phyloP scores from a whole-genome alignment of 2,329 filamentous ascomycete species.

The Scedosporium minutisporum region DNA sequence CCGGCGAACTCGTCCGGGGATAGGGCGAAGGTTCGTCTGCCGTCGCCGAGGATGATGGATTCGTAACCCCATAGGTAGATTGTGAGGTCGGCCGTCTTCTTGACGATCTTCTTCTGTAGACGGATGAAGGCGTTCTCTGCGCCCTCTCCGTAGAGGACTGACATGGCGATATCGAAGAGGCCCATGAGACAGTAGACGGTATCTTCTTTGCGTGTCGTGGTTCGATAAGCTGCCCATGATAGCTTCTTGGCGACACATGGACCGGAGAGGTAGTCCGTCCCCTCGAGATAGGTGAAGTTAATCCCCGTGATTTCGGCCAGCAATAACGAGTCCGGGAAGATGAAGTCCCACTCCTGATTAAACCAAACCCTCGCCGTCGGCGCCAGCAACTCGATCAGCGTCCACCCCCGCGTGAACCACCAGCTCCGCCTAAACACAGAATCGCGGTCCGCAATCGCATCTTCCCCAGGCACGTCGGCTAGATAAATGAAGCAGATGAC shows the following conservation, averaged over 20 bases:
- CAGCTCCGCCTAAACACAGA: conserved; percentile 10
- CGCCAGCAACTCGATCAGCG: conserved; percentile 19
- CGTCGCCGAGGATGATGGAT: neutral
- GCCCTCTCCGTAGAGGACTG: conserved; percentile 23
- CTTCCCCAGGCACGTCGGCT: conserved; percentile 9
- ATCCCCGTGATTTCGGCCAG: conserved; percentile 8
- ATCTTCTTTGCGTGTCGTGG: conserved; percentile 20
- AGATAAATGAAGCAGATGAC: conserved; percentile 14
- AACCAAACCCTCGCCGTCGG: conserved; percentile 10
- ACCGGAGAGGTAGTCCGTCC: conserved; percentile 8
- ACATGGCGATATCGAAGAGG: conserved; percentile 23
- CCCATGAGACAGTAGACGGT: conserved; percentile 22
- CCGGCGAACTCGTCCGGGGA: conserved; percentile 5
- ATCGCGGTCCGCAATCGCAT: conserved; percentile 2
- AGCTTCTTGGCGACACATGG: conserved; percentile 8
- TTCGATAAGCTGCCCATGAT: conserved; percentile 19
- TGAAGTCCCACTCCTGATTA: conserved; percentile 14
- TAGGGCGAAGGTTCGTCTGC: neutral
- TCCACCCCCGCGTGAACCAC: conserved; percentile 21
- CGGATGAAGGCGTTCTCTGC: conserved; percentile 18
- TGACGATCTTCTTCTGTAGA: conserved; percentile 24
- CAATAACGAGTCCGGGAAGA: conserved; percentile 11
- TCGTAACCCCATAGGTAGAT: conserved; percentile 6
- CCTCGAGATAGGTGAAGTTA: conserved; percentile 5
- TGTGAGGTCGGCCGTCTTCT: conserved; percentile 16